A percentile compares a stretch with the other conserved stretches of the same genome.
These are phyloP conservation scores for Ascoidea tarda DNA, from an alignment of 805 yeast species.

Conservation along the genomic window DNA sequence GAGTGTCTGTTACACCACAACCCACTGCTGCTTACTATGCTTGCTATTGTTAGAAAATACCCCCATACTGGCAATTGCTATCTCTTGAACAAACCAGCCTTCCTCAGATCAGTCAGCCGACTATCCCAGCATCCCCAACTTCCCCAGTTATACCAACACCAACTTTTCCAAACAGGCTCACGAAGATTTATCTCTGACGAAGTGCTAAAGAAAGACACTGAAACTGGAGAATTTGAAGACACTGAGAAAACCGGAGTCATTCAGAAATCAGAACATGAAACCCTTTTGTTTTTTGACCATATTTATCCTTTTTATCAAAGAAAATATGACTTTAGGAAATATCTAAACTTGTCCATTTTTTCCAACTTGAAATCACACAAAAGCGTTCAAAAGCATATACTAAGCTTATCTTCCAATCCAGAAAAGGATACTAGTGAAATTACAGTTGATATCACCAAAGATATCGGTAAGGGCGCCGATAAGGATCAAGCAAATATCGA, in stretches of 20 bases:
- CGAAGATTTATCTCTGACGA: no score
- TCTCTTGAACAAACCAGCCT: not conserved
- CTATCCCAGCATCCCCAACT: no score
- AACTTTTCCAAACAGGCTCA: no score
- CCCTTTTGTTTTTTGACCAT: slow-evolving; percentile 42
- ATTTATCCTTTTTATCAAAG: slow-evolving; percentile 25
- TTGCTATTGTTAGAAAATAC: slow-evolving; percentile 1
- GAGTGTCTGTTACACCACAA: no score
- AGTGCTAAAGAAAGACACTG: slow-evolving; percentile 20
- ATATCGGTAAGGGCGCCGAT: slow-evolving; percentile 26
- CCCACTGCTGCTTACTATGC: no score
- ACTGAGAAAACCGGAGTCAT: slow-evolving; percentile 47
- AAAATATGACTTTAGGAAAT: not conserved
- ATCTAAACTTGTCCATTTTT: not conserved
- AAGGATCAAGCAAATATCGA: slow-evolving; percentile 16
- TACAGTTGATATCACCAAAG: slow-evolving; percentile 10
- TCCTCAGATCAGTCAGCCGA: not conserved
- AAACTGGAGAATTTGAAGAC: slow-evolving; percentile 39
- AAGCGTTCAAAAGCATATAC: not conserved
- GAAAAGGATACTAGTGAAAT: not conserved
- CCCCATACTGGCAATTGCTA: not conserved
- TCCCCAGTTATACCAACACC: no score
- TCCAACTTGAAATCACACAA: slow-evolving; percentile 7
- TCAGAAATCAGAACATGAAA: slow-evolving; percentile 31
- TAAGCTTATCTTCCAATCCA: not conserved